Percentiles rank a stretch among this genome's conserved stretches.
These are phyloP conservation scores for Ilyonectria mors-panacis DNA, from an alignment of 2,329 filamentous ascomycete species.

Conservation along the genomic window DNA sequence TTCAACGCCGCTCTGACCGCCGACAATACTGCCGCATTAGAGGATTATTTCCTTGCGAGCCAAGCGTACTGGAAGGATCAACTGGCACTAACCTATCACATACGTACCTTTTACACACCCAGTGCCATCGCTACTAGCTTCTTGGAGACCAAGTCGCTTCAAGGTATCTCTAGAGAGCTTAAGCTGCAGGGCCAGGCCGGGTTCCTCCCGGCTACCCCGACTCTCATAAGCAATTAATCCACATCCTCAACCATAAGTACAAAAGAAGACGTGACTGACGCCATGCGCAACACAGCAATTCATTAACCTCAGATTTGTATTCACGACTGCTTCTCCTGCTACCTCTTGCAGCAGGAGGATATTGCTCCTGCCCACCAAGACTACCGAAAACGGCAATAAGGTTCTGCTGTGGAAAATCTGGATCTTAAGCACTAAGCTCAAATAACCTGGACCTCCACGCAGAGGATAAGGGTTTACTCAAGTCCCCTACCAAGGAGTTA, in stretches of 20 bases:
- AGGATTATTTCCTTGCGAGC: conserved; percentile 21
- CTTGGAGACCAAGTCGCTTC: background rate
- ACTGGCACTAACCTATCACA: conserved; percentile 34
- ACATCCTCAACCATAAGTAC: conserved; percentile 1
- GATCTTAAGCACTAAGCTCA: conserved; percentile 36
- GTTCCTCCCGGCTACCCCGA: conserved; percentile 31
- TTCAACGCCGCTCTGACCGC: conserved; percentile 23
- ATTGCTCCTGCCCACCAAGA: conserved; percentile 21
- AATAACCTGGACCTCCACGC: conserved; percentile 26
- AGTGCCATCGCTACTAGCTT: background rate
- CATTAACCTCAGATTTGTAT: conserved; percentile 19
- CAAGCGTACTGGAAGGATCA: conserved; percentile 39
- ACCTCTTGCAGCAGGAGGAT: conserved; percentile 22
- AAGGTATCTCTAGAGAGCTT: background rate
- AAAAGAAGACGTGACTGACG: background rate
- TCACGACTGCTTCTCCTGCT: conserved; percentile 19
- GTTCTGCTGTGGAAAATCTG: conserved; percentile 34
- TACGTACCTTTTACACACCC: conserved; percentile 29
- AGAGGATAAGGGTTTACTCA: conserved; percentile 23
- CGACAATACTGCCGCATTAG: background rate
- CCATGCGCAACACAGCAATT: conserved; percentile 21
- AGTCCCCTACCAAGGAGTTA: background rate
- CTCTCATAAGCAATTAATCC: conserved; percentile 13
- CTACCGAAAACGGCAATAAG: accelerated
- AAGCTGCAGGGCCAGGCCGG: conserved; percentile 22